phyloP scores from a whole-genome alignment of 257 asterid genomes.

The Solanum corneliomulleri region DNA sequence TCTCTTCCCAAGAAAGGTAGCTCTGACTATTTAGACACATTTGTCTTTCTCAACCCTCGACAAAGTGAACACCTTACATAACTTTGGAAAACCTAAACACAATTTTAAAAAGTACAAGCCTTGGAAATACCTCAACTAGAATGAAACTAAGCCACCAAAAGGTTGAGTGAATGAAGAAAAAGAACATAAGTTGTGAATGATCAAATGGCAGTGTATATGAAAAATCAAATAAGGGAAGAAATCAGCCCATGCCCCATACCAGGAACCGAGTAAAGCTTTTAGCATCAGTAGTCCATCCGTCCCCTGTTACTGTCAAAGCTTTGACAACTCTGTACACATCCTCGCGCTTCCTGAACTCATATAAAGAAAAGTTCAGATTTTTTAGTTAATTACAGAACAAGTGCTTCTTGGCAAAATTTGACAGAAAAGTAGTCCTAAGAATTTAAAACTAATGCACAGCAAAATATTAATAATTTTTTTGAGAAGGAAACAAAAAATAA shows the following conservation, averaged over 20 bases:
- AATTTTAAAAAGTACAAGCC: neutral
- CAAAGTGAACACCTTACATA: neutral
- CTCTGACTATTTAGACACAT: neutral
- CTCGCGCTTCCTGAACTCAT: constrained; percentile 63
- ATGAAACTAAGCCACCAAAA: neutral
- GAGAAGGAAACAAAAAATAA: no score
- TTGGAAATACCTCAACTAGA: neutral
- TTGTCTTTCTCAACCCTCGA: neutral
- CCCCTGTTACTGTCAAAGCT: constrained; percentile 58
- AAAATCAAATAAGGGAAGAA: neutral
- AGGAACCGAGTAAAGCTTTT: constrained; percentile 48
- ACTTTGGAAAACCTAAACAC: neutral
- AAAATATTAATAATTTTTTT: neutral
- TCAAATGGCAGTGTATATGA: neutral
- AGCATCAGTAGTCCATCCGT: constrained; percentile 53
- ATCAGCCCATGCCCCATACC: constrained; percentile 43
- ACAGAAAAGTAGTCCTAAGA: neutral
- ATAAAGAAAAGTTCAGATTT: neutral
- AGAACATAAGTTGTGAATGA: neutral
- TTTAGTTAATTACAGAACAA: neutral
- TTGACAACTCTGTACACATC: constrained; percentile 84
- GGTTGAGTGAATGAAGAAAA: neutral
- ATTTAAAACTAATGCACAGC: neutral
- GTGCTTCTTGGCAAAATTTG: neutral
- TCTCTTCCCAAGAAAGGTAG: neutral